Evolutionary conservation across 2,329 filamentous ascomycete genomes (phyloP).

Genomic region (Colletotrichum truncatum): DNA sequence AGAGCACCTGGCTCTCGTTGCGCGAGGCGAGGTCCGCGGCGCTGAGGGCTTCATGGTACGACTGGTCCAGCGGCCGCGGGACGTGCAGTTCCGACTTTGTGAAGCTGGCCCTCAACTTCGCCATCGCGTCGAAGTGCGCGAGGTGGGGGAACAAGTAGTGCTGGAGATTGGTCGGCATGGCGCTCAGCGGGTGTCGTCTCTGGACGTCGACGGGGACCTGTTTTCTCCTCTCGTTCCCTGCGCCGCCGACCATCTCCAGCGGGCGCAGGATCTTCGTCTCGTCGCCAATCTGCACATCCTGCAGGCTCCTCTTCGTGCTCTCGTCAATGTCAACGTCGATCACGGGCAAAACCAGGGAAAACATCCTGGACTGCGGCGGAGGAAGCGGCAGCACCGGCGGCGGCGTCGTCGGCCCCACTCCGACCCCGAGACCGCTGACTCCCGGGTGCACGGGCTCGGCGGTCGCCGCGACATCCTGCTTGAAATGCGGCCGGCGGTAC

Average conservation of each 20-base stretch:
- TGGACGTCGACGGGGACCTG: not conserved
- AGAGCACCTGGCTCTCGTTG: constrained; percentile 28
- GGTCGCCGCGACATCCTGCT: not conserved
- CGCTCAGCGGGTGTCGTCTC: constrained; percentile 18
- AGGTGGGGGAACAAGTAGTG: constrained; percentile 32
- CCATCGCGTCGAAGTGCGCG: constrained; percentile 32
- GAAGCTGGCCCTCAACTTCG: constrained; percentile 23
- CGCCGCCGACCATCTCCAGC: not conserved
- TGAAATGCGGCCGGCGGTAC: constrained; percentile 31
- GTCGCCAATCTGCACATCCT: constrained; percentile 25
- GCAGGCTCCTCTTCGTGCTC: constrained; percentile 19
- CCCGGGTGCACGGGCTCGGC: not conserved
- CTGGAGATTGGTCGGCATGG: constrained; percentile 31
- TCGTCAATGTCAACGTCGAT: constrained; percentile 32
- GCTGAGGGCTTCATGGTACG: constrained; percentile 30
- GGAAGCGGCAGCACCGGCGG: no score
- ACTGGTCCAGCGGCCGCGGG: constrained; percentile 30
- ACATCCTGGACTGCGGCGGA: constrained; percentile 15
- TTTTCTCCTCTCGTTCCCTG: not conserved
- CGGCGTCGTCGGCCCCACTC: not conserved
- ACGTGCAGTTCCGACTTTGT: constrained; percentile 32
- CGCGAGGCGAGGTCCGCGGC: constrained; percentile 20
- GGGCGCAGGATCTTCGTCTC: constrained; percentile 6
- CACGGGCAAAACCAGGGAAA: constrained; percentile 30
- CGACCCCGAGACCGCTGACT: not conserved